Conservation (phyloP, 2,329 filamentous ascomycete species). For the Podosphaera fusca region DNA sequence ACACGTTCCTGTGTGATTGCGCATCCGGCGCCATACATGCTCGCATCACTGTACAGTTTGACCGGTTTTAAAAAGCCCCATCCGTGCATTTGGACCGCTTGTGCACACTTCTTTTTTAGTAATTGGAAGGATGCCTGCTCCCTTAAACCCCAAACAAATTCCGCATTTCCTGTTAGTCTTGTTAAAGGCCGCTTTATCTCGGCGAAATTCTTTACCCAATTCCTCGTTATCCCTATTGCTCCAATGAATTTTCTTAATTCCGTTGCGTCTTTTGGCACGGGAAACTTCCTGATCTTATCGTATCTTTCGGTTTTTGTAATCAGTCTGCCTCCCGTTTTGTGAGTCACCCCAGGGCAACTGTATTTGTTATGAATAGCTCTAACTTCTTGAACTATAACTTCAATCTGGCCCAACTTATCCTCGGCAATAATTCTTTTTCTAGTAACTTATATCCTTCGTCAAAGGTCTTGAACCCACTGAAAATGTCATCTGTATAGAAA, state of each 20-base stretch:
- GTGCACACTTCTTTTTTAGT: not conserved
- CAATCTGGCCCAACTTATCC: not conserved
- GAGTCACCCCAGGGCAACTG: not conserved
- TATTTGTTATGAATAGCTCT: not conserved
- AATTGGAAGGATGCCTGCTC: not conserved
- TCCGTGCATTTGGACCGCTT: not conserved
- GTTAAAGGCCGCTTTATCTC: not conserved
- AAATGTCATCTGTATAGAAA: not conserved
- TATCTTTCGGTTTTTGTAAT: not conserved
- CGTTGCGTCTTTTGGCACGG: not conserved
- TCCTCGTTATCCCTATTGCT: not conserved
- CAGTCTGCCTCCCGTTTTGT: not conserved
- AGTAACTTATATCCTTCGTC: not conserved
- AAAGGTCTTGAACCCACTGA: not conserved
- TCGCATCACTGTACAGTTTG: not conserved
- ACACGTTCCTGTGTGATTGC: not conserved
- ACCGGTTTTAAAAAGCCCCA: not conserved
- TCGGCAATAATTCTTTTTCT: not conserved
- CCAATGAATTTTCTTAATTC: not conserved
- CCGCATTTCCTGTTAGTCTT: not conserved
- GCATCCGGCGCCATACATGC: slow-evolving; percentile 2
- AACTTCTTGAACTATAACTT: not conserved
- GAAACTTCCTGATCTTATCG: not conserved
- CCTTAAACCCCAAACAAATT: not conserved
- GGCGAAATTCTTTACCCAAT: no score